A percentile compares a stretch with the other conserved stretches of the same genome.
Evolutionary conservation across 306 rosid genomes (phyloP).

Genomic region (Potentilla sterilis): DNA sequence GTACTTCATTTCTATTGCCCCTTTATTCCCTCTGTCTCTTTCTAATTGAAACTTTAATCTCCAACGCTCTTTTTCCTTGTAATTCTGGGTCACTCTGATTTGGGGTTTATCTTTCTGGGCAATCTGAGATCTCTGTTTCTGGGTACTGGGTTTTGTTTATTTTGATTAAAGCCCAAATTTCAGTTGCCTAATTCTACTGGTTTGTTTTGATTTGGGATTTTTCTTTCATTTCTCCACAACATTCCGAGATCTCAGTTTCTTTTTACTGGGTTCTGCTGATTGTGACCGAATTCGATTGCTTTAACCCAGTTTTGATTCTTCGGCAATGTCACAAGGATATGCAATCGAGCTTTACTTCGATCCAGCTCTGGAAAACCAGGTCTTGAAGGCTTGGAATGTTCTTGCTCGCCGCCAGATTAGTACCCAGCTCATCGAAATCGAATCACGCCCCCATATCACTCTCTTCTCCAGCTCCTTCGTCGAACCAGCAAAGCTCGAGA

Average conservation of each 20-base stretch:
- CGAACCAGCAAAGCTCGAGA: constrained; percentile 63
- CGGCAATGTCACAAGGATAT: constrained; percentile 72
- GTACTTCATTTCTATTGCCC: background rate
- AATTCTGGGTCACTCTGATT: constrained; percentile 20
- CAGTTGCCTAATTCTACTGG: background rate
- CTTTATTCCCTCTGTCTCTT: constrained; percentile 45
- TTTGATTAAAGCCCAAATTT: constrained; percentile 17
- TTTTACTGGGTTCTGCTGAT: constrained; percentile 27
- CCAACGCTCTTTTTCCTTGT: background rate
- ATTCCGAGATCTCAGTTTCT: constrained; percentile 34
- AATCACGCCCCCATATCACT: constrained; percentile 94
- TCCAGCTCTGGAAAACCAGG: constrained; percentile 92
- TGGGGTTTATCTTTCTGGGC: constrained; percentile 1
- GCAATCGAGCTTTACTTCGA: constrained; percentile 93
- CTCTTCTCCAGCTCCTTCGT: constrained; percentile 61
- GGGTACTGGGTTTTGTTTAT: constrained; percentile 28
- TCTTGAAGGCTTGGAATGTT: constrained; percentile 92
- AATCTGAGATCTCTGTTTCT: constrained; percentile 36
- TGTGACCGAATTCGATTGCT: constrained; percentile 10
- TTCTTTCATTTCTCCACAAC: background rate
- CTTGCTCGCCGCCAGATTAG: constrained; percentile 89
- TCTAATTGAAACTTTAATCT: constrained; percentile 33
- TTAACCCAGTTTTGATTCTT: constrained; percentile 8
- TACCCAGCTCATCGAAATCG: constrained; percentile 78
- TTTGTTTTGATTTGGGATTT: background rate